These are phyloP conservation scores for Zanthoxylum bungeanum DNA, from an alignment of 345 rosid genomes.

Conservation along the genomic window DNA sequence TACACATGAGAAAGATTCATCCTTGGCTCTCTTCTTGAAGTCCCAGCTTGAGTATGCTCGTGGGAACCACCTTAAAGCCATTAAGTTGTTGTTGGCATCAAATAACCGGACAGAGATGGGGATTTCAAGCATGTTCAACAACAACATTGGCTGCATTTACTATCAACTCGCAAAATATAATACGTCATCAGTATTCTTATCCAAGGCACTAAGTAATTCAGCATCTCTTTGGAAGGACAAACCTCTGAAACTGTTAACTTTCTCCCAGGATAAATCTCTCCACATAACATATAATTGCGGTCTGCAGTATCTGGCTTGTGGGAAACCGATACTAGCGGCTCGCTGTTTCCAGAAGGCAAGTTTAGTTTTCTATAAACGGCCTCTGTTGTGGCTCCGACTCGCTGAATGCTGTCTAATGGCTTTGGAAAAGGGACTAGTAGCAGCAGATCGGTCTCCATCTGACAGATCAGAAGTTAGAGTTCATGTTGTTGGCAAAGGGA, in stretches of 20 bases:
- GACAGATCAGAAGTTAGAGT: constrained; percentile 56
- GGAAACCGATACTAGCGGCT: constrained; percentile 87
- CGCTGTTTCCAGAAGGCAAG: constrained; percentile 83
- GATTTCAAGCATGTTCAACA: constrained; percentile 74
- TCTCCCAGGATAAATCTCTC: constrained; percentile 86
- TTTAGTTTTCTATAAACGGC: constrained; percentile 53
- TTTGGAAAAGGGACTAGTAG: constrained; percentile 65
- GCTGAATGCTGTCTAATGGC: constrained; percentile 97
- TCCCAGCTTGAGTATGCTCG: constrained; percentile 97
- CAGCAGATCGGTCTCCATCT: constrained; percentile 28
- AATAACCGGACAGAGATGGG: constrained; percentile 64
- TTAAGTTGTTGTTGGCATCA: constrained; percentile 83
- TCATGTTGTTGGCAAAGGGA: constrained; percentile 83
- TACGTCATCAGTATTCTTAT: constrained; percentile 58
- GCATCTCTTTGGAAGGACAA: constrained; percentile 72
- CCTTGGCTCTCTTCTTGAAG: constrained; percentile 85
- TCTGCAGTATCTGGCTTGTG: constrained; percentile 74
- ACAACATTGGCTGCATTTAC: constrained; percentile 92
- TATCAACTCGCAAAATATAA: constrained; percentile 73
- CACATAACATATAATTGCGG: constrained; percentile 82
- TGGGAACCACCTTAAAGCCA: constrained; percentile 91
- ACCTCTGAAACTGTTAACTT: constrained; percentile 57
- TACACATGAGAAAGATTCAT: constrained; percentile 83
- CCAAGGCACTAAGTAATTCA: constrained; percentile 68
- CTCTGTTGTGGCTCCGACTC: constrained; percentile 89